A percentile compares a stretch with the other conserved stretches of the same genome.
phyloP scores from a whole-genome alignment of 2,329 filamentous ascomycete genomes.

The Venturiaceae sp. region DNA sequence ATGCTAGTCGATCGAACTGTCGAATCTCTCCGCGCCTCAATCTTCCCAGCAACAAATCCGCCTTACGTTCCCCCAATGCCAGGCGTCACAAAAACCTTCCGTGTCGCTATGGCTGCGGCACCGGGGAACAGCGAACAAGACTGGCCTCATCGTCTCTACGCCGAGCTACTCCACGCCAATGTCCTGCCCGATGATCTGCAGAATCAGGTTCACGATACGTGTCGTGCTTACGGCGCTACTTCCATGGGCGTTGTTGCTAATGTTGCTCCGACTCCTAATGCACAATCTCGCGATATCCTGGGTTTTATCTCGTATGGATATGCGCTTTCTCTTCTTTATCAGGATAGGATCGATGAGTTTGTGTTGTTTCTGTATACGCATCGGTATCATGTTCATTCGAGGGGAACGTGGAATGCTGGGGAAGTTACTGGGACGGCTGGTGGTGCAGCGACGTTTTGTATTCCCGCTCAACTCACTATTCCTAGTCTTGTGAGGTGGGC shows the following conservation, averaged over 20 bases:
- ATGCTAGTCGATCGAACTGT: background rate
- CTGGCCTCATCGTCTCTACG: slow-evolving; percentile 7
- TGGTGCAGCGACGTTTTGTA: slow-evolving; percentile 1
- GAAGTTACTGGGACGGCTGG: slow-evolving; percentile 3
- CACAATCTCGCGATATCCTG: slow-evolving; percentile 2
- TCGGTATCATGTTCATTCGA: slow-evolving; percentile 5
- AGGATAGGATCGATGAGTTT: slow-evolving; percentile 5
- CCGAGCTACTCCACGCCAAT: slow-evolving; percentile 7
- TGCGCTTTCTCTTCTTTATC: slow-evolving; percentile 1
- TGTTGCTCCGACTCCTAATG: background rate
- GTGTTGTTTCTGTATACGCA: slow-evolving; percentile 7
- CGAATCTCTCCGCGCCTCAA: background rate
- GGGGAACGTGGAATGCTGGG: slow-evolving; percentile 4
- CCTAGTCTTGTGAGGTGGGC: slow-evolving; percentile 5
- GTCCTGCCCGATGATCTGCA: slow-evolving; percentile 1
- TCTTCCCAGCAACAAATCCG: background rate
- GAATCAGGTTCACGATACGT: background rate
- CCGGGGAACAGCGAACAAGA: slow-evolving; percentile 3
- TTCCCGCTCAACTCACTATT: slow-evolving; percentile 4
- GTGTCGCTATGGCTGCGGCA: slow-evolving; percentile 1
- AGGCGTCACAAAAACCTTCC: slow-evolving; percentile 1
- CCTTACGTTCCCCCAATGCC: slow-evolving; percentile 3
- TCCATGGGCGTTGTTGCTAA: slow-evolving; percentile 6
- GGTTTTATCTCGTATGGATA: slow-evolving; percentile 7
- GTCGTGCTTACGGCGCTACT: slow-evolving; percentile 6